Evolutionary conservation across 2,329 filamentous ascomycete species (phyloP).

Genomic region (Colletotrichum sp.): DNA sequence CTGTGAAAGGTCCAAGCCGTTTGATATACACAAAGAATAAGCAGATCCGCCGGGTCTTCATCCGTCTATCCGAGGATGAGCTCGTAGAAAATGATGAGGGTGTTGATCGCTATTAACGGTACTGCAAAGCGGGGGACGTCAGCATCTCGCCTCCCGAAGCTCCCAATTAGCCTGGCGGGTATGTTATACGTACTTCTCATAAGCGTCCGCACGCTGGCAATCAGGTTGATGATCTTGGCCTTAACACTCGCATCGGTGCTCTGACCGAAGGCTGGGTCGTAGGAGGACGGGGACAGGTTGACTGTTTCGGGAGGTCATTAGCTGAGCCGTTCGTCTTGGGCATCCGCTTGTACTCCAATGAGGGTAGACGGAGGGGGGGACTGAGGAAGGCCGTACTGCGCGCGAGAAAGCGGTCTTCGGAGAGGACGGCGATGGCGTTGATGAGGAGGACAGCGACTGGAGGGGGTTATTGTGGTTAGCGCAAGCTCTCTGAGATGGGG

Average conservation of each 20-base stretch:
- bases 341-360: neutral
- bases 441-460: slow-evolving; percentile 81
- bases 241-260: slow-evolving; percentile 79
- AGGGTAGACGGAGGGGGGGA: neutral
- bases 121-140: slow-evolving; percentile 54
- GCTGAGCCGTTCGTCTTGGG: neutral
- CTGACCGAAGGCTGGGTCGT: slow-evolving; percentile 81
- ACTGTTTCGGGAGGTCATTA: slow-evolving; percentile 43
- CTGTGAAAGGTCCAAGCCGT: neutral
- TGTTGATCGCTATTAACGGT: slow-evolving; percentile 84
- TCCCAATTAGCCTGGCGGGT: neutral
- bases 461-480: neutral
- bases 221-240: slow-evolving; percentile 86
- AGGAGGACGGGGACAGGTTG: slow-evolving; percentile 75
- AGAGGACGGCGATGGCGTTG: slow-evolving; percentile 92
- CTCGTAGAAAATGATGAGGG: slow-evolving; percentile 83
- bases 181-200: slow-evolving; percentile 74
- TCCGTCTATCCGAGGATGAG: slow-evolving; percentile 70
- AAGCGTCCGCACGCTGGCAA: slow-evolving; percentile 86
- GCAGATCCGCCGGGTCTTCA: neutral
- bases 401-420: slow-evolving; percentile 90
- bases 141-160: neutral
- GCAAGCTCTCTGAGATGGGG: neutral
- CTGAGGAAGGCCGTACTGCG: slow-evolving; percentile 51
- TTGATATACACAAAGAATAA: neutral